Conservation (phyloP, 306 rosid species). For the Hylodesmum podocarpum region DNA sequence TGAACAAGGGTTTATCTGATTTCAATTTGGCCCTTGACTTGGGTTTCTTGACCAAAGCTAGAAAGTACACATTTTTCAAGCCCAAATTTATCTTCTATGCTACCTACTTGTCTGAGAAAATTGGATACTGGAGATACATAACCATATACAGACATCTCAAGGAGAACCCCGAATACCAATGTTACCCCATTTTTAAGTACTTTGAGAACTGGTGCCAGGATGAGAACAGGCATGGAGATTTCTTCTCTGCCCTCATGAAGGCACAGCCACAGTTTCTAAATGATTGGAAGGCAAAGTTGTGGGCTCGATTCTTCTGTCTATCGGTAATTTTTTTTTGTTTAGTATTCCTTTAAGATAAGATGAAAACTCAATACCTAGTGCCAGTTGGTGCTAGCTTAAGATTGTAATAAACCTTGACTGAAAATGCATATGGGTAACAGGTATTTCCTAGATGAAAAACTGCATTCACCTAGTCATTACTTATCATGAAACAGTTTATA, state of each 20-base stretch:
- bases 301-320: constrained; percentile 94
- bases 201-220: constrained; percentile 99
- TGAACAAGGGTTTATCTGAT: constrained; percentile 97
- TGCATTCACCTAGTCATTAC: neutral
- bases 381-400: neutral
- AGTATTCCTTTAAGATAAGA: neutral
- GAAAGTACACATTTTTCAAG: constrained; percentile 96
- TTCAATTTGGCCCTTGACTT: constrained; percentile 97
- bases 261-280: constrained; percentile 99
- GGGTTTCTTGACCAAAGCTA: constrained; percentile 97
- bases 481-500: neutral
- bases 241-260: constrained; percentile 97
- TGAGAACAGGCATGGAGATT: constrained; percentile 97
- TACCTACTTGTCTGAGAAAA: constrained; percentile 94
- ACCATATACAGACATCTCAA: constrained; percentile 97
- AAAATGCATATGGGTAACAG: neutral
- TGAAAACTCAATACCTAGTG: neutral
- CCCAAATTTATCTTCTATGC: constrained; percentile 99
- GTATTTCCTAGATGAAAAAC: constrained; percentile 4
- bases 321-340: constrained; percentile 56
- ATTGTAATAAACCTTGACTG: neutral
- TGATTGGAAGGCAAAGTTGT: constrained; percentile 98
- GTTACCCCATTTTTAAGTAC: constrained; percentile 94
- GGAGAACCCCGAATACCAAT: constrained; percentile 83
- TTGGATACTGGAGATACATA: constrained; percentile 98